Evolutionary conservation across 2,329 filamentous ascomycete genomes (phyloP).

Genomic region (Botrytis pseudocinerea): DNA sequence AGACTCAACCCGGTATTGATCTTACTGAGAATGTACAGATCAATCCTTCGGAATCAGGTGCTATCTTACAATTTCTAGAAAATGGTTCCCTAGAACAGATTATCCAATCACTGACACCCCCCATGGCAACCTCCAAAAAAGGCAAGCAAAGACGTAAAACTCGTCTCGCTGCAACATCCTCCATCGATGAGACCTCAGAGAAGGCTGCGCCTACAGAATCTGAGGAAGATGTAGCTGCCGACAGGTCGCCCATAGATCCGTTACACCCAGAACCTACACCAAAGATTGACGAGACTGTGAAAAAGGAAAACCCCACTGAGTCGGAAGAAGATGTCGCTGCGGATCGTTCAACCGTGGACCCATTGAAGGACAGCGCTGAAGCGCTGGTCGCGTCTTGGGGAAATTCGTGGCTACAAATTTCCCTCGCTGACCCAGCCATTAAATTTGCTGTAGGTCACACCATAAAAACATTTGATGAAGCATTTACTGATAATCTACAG

Average conservation of each 20-base stretch:
- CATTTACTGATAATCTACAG: conserved; percentile 48
- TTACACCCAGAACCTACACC: conserved; percentile 26
- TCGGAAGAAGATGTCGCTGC: conserved; percentile 38
- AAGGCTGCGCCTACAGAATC: conserved; percentile 35
- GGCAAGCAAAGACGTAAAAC: conserved; percentile 21
- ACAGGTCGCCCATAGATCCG: conserved; percentile 34
- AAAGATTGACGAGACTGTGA: conserved; percentile 29
- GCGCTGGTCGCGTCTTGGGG: conserved; percentile 49
- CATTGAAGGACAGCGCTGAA: conserved; percentile 33
- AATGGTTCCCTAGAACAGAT: conserved; percentile 27
- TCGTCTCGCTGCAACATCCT: conserved; percentile 14
- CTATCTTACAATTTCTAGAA: conserved; percentile 32
- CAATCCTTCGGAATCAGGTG: conserved; percentile 29
- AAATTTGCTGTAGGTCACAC: conserved; percentile 70
- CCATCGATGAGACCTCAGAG: conserved; percentile 28
- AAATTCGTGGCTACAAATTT: conserved; percentile 57
- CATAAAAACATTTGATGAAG: neutral
- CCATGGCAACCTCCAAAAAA: conserved; percentile 3
- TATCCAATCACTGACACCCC: conserved; percentile 25
- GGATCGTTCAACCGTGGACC: conserved; percentile 33
- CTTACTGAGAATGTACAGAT: conserved; percentile 37
- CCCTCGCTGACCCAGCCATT: conserved; percentile 57
- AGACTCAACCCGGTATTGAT: conserved; percentile 26
- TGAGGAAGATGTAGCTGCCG: conserved; percentile 36
- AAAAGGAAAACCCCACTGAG: conserved; percentile 33